Conservation (phyloP, 805 yeast species). For the Ogataea paraovalis region DNA sequence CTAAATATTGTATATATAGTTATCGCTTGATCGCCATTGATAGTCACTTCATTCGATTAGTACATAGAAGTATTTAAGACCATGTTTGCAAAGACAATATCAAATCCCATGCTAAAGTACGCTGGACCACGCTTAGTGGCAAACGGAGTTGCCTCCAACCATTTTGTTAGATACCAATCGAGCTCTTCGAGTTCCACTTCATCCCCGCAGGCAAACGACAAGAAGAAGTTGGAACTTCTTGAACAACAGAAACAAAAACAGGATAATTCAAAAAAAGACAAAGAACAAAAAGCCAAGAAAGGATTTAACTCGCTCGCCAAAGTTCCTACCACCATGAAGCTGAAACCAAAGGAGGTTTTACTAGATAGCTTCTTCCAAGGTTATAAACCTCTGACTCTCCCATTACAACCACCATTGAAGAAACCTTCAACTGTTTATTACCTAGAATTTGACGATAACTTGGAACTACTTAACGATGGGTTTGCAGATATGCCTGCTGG, state of each 20-base stretch:
- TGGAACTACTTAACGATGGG: slow-evolving; percentile 23
- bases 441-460: slow-evolving; percentile 31
- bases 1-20: neutral
- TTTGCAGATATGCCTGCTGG: slow-evolving; percentile 8
- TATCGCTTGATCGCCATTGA: neutral
- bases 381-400: slow-evolving; percentile 33
- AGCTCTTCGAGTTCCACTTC: slow-evolving; percentile 19
- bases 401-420: slow-evolving; percentile 27
- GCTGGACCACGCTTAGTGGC: neutral
- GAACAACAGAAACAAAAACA: slow-evolving; percentile 7
- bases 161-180: slow-evolving; percentile 17
- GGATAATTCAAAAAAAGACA: slow-evolving; percentile 6
- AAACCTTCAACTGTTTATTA: slow-evolving; percentile 27
- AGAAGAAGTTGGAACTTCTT: slow-evolving; percentile 14
- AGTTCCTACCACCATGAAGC: slow-evolving; percentile 31
- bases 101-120: neutral
- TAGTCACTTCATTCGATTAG: too few species aligned
- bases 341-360: slow-evolving; percentile 32
- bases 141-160: neutral
- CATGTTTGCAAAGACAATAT: slow-evolving; percentile 1
- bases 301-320: slow-evolving; percentile 34
- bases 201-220: slow-evolving; percentile 6
- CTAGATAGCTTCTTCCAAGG: slow-evolving; percentile 34
- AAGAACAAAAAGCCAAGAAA: slow-evolving; percentile 17
- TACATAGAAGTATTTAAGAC: neutral